A percentile compares a stretch with the other conserved stretches of the same genome.
Conservation (phyloP, 2,329 filamentous ascomycete species). For the Cytospora piceicola region DNA sequence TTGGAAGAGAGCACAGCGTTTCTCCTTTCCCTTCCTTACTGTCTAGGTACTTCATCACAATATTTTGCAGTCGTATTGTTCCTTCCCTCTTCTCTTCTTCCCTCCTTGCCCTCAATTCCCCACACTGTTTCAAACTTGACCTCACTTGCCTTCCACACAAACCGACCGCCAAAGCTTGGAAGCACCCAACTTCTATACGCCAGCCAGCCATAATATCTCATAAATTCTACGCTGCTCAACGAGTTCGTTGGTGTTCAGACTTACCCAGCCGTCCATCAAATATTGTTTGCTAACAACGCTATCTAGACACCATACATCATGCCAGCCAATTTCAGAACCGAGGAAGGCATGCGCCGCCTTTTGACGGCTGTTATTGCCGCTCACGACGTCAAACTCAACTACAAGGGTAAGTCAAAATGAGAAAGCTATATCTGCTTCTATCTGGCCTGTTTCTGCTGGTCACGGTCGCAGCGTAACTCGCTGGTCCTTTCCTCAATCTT, state of each 20-base stretch:
- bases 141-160: neutral
- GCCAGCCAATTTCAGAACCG: conserved; percentile 63
- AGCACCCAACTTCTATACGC: neutral
- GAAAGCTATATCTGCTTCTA: neutral
- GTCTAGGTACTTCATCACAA: neutral
- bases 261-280: neutral
- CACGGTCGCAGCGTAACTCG: neutral
- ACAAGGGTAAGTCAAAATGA: conserved; percentile 55
- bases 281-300: conserved; percentile 5
- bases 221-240: neutral
- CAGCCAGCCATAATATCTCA: neutral
- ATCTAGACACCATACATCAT: conserved; percentile 40
- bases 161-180: neutral
- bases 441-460: neutral
- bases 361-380: conserved; percentile 65
- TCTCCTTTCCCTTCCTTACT: neutral
- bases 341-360: conserved; percentile 63
- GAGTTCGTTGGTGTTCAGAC: neutral
- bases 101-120: neutral
- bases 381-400: conserved; percentile 60
- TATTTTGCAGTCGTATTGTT: neutral
- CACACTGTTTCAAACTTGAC: neutral
- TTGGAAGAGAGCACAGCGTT: neutral
- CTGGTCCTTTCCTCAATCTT: neutral
- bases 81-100: neutral